Evolutionary conservation across 2,329 filamentous ascomycete genomes (phyloP).

Genomic region (Monilinia vaccinii-corymbosi): DNA sequence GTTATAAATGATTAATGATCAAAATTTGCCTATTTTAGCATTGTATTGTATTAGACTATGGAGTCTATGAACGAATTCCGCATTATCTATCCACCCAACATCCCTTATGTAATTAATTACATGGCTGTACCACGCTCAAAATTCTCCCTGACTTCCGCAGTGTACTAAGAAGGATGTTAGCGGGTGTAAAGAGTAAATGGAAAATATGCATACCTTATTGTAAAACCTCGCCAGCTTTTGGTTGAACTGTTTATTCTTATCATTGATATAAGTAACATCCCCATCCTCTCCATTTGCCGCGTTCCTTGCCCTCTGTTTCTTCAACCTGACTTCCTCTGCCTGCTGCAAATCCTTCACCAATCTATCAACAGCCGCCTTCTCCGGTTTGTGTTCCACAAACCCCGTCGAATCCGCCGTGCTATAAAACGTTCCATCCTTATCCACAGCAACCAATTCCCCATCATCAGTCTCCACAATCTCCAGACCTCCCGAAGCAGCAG

Average conservation of each 20-base stretch:
- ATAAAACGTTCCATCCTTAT: constrained; percentile 85
- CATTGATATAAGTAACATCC: constrained; percentile 98
- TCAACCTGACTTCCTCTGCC: constrained; percentile 77
- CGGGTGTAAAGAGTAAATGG: background rate
- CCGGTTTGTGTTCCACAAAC: constrained; percentile 78
- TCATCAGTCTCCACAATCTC: constrained; percentile 95
- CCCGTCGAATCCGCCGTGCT: constrained; percentile 75
- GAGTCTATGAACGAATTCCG: constrained; percentile 11
- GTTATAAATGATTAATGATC: constrained; percentile 46
- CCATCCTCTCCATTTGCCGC: constrained; percentile 72
- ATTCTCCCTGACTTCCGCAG: constrained; percentile 89
- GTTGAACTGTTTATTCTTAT: constrained; percentile 99
- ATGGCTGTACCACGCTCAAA: constrained; percentile 98
- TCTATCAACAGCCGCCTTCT: constrained; percentile 77
- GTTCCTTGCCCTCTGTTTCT: constrained; percentile 75
- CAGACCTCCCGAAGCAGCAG: constrained; percentile 73
- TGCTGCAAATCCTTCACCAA: constrained; percentile 79
- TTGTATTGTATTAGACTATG: constrained; percentile 17
- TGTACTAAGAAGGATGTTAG: constrained; percentile 51
- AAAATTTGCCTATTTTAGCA: constrained; percentile 14
- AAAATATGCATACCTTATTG: constrained; percentile 56
- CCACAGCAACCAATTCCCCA: constrained; percentile 88
- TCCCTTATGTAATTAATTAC: constrained; percentile 33
- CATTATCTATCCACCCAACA: constrained; percentile 3
- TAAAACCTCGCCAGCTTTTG: constrained; percentile 93